Evolutionary conservation across 1,284 basidiomycete species (phyloP).

Genomic region (Mycena citricolor): DNA sequence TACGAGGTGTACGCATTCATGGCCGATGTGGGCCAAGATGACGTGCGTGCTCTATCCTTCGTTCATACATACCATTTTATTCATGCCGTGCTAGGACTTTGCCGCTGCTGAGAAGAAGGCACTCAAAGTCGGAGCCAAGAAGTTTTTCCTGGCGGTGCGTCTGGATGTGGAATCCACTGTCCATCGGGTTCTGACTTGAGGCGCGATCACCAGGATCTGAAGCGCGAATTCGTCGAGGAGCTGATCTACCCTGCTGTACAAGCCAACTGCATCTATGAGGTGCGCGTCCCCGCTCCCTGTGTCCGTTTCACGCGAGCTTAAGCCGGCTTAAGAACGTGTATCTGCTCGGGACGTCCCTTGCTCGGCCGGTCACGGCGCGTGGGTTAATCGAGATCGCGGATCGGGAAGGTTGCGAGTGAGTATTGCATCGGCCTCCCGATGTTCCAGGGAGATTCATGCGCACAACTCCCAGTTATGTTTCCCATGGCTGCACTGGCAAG

Average conservation of each 20-base stretch:
- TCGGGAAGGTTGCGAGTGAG: conserved; percentile 89
- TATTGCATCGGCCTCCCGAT: conserved; percentile 14
- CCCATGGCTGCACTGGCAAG: conserved; percentile 99
- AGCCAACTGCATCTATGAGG: conserved; percentile 99
- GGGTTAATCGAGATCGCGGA: conserved; percentile 97
- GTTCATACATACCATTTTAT: background rate
- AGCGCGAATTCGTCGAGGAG: conserved; percentile 93
- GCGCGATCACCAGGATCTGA: conserved; percentile 71
- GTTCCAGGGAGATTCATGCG: too few relatives aligned
- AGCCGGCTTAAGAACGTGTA: conserved; percentile 99
- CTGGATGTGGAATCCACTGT: background rate
- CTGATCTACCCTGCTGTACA: conserved; percentile 98
- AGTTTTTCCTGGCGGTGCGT: conserved; percentile 87
- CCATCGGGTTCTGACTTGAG: background rate
- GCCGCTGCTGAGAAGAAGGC: conserved; percentile 92
- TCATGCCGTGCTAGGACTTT: conserved; percentile 69
- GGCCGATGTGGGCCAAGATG: conserved; percentile 98
- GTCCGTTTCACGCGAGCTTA: background rate
- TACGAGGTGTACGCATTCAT: conserved; percentile 99
- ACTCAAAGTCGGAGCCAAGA: conserved; percentile 88
- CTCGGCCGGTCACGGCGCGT: conserved; percentile 97
- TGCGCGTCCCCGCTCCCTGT: conserved; percentile 30
- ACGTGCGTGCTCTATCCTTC: conserved; percentile 49
- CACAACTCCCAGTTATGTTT: conserved; percentile 80
- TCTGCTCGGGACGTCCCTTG: conserved; percentile 96